A percentile compares a stretch with the other conserved stretches of the same genome.
phyloP scores from a whole-genome alignment of 129 eudicot species.

The Flaveria ramosissima region DNA sequence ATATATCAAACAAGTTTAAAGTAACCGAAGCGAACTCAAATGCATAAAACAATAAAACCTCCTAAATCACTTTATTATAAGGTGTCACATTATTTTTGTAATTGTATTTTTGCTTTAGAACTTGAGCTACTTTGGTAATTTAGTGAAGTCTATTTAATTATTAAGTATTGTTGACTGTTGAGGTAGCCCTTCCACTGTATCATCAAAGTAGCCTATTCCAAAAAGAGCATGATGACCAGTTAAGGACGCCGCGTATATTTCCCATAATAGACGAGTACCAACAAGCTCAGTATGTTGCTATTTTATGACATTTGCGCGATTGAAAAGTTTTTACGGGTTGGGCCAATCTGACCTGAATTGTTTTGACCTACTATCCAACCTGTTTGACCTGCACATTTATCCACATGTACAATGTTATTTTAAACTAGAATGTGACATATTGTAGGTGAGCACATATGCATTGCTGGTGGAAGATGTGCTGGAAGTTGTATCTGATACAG shows the following conservation, averaged over 20 bases:
- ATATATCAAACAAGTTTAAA: background rate
- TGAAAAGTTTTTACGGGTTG: too few relatives aligned
- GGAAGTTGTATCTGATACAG: constrained; percentile 64
- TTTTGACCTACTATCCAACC: background rate
- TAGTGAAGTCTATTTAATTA: background rate
- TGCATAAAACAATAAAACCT: background rate
- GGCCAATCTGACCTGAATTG: background rate
- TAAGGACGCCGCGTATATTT: too few relatives aligned
- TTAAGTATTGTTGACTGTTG: too few relatives aligned
- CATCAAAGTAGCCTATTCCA: too few relatives aligned
- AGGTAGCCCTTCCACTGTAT: too few relatives aligned
- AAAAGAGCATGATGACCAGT: too few relatives aligned
- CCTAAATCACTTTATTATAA: background rate
- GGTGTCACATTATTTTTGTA: background rate
- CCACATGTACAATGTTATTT: background rate
- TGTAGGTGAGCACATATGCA: constrained; percentile 78
- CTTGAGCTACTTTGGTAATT: background rate
- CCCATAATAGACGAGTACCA: too few relatives aligned
- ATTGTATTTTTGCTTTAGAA: background rate
- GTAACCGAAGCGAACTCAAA: background rate
- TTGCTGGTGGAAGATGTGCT: constrained; percentile 68
- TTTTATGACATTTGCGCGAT: too few relatives aligned
- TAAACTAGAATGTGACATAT: background rate
- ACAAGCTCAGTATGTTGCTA: too few relatives aligned
- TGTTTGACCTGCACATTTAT: background rate